phyloP scores from a whole-genome alignment of 2,329 filamentous ascomycete genomes.

The Teratosphaeria viscida region DNA sequence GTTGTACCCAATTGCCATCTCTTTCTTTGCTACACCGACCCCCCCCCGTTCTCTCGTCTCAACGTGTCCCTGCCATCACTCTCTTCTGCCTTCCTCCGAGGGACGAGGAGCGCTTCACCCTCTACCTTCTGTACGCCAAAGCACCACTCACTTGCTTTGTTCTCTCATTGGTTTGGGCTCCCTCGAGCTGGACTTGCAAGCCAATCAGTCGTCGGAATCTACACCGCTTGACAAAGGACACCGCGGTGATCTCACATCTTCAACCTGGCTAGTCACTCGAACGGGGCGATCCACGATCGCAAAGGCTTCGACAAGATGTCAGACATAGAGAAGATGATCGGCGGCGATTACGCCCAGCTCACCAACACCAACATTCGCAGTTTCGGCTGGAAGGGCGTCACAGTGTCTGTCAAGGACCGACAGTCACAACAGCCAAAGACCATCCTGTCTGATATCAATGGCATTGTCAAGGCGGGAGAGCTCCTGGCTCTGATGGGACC shows the following conservation, averaged over 20 bases:
- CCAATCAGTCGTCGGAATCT: not conserved
- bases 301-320: constrained; percentile 28
- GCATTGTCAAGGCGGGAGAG: constrained; percentile 58
- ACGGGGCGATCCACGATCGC: constrained; percentile 15
- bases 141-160: not conserved
- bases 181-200: not conserved
- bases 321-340: constrained; percentile 38
- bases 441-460: constrained; percentile 54
- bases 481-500: constrained; percentile 76
- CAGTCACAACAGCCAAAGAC: constrained; percentile 52
- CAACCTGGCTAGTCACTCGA: constrained; percentile 13
- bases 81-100: not conserved
- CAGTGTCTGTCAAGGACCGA: constrained; percentile 62
- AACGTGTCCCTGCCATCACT: not conserved
- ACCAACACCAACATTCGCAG: constrained; percentile 53
- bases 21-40: not conserved
- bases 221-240: not conserved
- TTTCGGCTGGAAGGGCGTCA: constrained; percentile 57
- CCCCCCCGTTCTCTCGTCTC: not conserved
- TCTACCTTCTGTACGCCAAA: not conserved
- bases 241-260: not conserved
- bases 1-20: not conserved
- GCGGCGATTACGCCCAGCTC: constrained; percentile 41
- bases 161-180: not conserved
- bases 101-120: not conserved